Percentiles rank a stretch among this genome's conserved stretches.
phyloP scores from a whole-genome alignment of 805 yeast genomes.

The Metschnikowia reukaufii region DNA sequence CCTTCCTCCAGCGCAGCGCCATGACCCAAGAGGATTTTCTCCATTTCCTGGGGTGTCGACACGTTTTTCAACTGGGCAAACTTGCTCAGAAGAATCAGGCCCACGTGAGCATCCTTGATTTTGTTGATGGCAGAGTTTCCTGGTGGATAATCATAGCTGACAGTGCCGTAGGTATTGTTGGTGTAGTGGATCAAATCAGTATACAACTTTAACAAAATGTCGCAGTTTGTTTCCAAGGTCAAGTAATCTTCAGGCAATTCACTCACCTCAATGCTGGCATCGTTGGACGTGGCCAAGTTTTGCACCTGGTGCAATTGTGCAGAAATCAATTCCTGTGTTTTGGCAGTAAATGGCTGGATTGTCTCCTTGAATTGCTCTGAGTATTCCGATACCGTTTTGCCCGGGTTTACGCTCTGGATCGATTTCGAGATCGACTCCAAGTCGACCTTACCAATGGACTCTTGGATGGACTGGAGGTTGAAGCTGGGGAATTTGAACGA shows the following conservation, averaged over 20 bases:
- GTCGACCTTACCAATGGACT: constrained; percentile 42
- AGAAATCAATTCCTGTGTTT: constrained; percentile 60
- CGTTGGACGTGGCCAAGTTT: constrained; percentile 33
- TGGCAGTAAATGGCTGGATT: constrained; percentile 54
- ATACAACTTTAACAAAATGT: constrained; percentile 60
- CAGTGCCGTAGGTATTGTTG: constrained; percentile 63
- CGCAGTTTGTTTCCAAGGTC: constrained; percentile 65
- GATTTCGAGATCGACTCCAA: constrained; percentile 35
- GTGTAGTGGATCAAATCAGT: constrained; percentile 46
- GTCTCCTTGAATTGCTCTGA: constrained; percentile 44
- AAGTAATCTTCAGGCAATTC: constrained; percentile 75
- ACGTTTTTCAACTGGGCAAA: constrained; percentile 61
- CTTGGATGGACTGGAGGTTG: constrained; percentile 41
- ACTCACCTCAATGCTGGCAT: constrained; percentile 56
- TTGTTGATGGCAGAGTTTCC: constrained; percentile 47
- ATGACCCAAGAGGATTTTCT: constrained; percentile 49
- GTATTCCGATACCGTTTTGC: constrained; percentile 40
- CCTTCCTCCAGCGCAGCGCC: too few species aligned
- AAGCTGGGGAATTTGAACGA: constrained; percentile 41
- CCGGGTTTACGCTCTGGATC: constrained; percentile 36
- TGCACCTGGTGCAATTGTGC: constrained; percentile 58
- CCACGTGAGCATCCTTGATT: constrained; percentile 65
- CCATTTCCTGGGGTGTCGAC: constrained; percentile 66
- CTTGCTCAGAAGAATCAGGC: constrained; percentile 55
- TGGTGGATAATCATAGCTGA: constrained; percentile 82